phyloP scores from a whole-genome alignment of 768 basidiomycete genomes.

The Coprinellus micaceus region DNA sequence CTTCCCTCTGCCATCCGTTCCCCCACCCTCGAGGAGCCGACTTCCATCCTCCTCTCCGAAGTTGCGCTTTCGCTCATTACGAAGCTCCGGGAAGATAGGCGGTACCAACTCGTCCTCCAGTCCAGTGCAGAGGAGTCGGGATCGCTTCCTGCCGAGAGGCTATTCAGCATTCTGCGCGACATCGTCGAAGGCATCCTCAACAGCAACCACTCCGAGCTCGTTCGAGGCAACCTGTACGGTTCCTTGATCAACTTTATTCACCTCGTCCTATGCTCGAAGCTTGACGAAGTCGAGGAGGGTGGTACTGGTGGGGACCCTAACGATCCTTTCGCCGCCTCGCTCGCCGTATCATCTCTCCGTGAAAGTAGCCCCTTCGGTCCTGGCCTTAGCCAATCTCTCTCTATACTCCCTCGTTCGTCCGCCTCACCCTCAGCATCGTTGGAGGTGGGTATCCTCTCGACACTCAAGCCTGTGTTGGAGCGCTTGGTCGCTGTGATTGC shows the following conservation, averaged over 20 bases:
- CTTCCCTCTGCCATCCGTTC: constrained; percentile 69
- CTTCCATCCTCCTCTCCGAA: constrained; percentile 82
- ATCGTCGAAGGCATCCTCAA: constrained; percentile 74
- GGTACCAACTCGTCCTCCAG: constrained; percentile 64
- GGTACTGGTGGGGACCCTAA: constrained; percentile 14
- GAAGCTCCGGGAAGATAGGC: constrained; percentile 81
- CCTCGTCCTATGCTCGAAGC: constrained; percentile 47
- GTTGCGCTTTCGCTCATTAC: constrained; percentile 78
- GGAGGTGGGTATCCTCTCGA: constrained; percentile 57
- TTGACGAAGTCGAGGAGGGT: constrained; percentile 8
- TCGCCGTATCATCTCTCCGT: constrained; percentile 37
- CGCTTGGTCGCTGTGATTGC: constrained; percentile 68
- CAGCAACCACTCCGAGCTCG: constrained; percentile 75
- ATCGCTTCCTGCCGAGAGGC: constrained; percentile 73
- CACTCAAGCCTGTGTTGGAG: constrained; percentile 69
- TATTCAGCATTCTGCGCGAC: constrained; percentile 69
- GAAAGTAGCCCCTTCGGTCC: constrained; percentile 31
- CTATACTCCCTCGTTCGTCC: constrained; percentile 19
- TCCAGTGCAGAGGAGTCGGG: constrained; percentile 60
- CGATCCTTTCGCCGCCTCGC: constrained; percentile 25
- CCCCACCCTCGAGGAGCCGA: constrained; percentile 61
- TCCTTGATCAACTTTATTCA: constrained; percentile 86
- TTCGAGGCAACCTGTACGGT: constrained; percentile 94
- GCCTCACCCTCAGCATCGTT: constrained; percentile 36
- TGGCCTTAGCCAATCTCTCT: constrained; percentile 35